Evolutionary conservation across 768 basidiomycete species (phyloP).

Genomic region (Mycena haematopus): DNA sequence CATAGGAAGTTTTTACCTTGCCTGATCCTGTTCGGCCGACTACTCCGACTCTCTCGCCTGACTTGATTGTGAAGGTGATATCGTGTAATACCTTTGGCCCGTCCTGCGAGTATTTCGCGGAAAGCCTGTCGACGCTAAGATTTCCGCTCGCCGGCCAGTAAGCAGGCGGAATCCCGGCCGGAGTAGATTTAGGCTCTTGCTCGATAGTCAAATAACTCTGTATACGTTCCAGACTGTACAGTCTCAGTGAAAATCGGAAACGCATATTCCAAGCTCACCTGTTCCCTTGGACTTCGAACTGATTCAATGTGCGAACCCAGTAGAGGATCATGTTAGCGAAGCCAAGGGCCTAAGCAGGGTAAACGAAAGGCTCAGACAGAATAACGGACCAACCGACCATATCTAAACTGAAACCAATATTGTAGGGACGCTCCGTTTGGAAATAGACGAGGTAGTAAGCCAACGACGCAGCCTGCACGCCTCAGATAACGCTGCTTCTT

Average conservation of each 20-base stretch:
- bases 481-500: no score
- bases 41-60: constrained; percentile 56
- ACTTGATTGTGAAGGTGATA: constrained; percentile 46
- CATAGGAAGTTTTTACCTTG: constrained; percentile 13
- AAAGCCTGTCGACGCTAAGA: constrained; percentile 48
- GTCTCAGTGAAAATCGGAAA: constrained; percentile 40
- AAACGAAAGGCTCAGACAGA: no score
- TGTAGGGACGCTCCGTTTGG: constrained; percentile 38
- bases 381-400: constrained; percentile 47
- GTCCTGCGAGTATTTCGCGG: constrained; percentile 45
- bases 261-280: constrained; percentile 35
- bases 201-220: constrained; percentile 47
- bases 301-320: constrained; percentile 32
- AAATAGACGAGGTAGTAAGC: constrained; percentile 50
- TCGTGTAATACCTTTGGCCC: constrained; percentile 17
- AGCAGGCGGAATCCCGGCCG: constrained; percentile 48
- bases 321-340: constrained; percentile 54
- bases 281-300: constrained; percentile 37
- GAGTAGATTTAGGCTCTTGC: constrained; percentile 42
- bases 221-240: constrained; percentile 33
- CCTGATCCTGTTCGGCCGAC: constrained; percentile 35
- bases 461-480: constrained; percentile 37
- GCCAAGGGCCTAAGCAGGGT: constrained; percentile 34
- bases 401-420: constrained; percentile 45
- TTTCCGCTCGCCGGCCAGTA: constrained; percentile 57